Evolutionary conservation across 2,329 filamentous ascomycete genomes (phyloP).

Genomic region (Graphilbum sp.): DNA sequence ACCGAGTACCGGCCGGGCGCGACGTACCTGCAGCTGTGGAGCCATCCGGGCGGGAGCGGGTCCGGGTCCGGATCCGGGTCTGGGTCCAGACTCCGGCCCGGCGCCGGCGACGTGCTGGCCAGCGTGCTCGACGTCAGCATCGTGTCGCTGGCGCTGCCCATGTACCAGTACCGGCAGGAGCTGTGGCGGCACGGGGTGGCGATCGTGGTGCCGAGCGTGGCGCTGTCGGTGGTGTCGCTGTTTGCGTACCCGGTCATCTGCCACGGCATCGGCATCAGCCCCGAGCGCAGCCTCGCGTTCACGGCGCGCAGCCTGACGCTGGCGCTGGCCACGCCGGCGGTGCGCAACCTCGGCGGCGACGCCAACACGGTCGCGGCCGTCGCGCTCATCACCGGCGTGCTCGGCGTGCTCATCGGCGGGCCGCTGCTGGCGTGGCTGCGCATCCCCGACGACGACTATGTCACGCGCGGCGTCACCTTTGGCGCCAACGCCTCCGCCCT

Average conservation of each 20-base stretch:
- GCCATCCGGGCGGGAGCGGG: constrained; percentile 12
- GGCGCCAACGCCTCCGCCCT: constrained; percentile 44
- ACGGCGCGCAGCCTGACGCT: constrained; percentile 39
- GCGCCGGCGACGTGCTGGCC: constrained; percentile 39
- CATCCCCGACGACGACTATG: constrained; percentile 45
- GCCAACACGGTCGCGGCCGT: constrained; percentile 37
- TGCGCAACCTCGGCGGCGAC: constrained; percentile 39
- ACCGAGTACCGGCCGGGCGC: constrained; percentile 32
- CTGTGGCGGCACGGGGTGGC: constrained; percentile 34
- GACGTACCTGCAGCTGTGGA: constrained; percentile 36
- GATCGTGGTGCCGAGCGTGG: constrained; percentile 36
- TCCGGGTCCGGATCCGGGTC: too few species aligned
- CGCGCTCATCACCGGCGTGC: constrained; percentile 41
- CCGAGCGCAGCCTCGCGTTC: constrained; percentile 35
- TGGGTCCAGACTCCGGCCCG: constrained; percentile 26
- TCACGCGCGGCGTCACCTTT: constrained; percentile 44
- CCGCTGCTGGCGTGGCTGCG: constrained; percentile 29
- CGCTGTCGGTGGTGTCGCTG: constrained; percentile 33
- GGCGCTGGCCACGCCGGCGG: constrained; percentile 40
- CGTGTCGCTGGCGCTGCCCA: constrained; percentile 40
- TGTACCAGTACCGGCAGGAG: constrained; percentile 43
- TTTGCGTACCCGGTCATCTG: constrained; percentile 41
- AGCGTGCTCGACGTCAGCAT: constrained; percentile 41
- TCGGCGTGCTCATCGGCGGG: constrained; percentile 38
- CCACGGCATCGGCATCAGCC: constrained; percentile 35